These are phyloP conservation scores for Geosiphon pyriformis DNA, from an alignment of 192 early-diverging fungal genomes.

Conservation along the genomic window DNA sequence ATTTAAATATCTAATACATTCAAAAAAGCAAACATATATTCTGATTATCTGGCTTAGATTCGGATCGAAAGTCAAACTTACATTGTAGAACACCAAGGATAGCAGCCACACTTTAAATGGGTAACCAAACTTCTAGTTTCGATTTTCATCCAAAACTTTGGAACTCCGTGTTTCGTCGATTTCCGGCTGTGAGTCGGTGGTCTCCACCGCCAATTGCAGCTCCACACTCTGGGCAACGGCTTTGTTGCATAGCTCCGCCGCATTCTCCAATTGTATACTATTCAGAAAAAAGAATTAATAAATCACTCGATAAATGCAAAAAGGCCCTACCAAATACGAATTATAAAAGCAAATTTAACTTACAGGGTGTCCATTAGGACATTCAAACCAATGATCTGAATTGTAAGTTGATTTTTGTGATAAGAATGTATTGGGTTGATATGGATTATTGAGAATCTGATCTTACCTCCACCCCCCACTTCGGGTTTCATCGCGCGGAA, in stretches of 20 bases:
- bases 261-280: slow-evolving; percentile 21
- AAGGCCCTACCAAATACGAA: background rate
- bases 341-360: background rate
- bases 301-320: background rate
- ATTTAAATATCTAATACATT: too few relatives aligned
- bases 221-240: slow-evolving; percentile 10
- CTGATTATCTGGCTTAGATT: too few relatives aligned
- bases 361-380: slow-evolving; percentile 20
- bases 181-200: background rate
- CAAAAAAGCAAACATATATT: too few relatives aligned
- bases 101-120: too few relatives aligned
- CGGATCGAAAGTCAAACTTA: too few relatives aligned
- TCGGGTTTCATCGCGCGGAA: slow-evolving; percentile 11
- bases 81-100: too few relatives aligned
- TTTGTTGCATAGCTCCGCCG: background rate
- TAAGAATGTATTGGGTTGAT: background rate
- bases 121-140: too few relatives aligned
- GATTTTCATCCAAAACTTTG: too few relatives aligned
- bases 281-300: background rate
- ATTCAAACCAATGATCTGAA: slow-evolving; percentile 20
- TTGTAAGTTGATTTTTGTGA: background rate
- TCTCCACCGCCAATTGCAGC: background rate
- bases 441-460: background rate
- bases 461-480: slow-evolving; percentile 11
- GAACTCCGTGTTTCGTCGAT: background rate